These are phyloP conservation scores for Chlamydomonas sphaeroides DNA, from an alignment of 139 green algal species.

Conservation along the genomic window DNA sequence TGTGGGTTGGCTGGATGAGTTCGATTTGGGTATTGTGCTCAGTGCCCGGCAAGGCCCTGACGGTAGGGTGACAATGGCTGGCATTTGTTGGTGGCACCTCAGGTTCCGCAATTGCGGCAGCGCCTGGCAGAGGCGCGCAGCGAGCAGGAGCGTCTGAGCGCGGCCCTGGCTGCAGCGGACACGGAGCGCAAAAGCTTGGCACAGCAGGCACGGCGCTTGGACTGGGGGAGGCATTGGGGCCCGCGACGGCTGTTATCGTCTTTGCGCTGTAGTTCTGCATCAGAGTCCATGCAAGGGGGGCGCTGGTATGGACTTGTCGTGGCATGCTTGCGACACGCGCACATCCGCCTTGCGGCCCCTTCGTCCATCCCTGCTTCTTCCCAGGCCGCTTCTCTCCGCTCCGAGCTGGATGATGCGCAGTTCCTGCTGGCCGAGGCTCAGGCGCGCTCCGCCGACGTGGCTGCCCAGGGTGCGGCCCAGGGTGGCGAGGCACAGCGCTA, in stretches of 20 bases:
- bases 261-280: too few relatives aligned
- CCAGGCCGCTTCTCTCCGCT: too few relatives aligned
- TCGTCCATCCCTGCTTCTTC: too few relatives aligned
- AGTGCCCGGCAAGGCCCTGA: not conserved
- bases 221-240: too few relatives aligned
- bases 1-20: too few relatives aligned
- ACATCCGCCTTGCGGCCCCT: too few relatives aligned
- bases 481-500: constrained; percentile 1
- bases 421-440: constrained; percentile 40
- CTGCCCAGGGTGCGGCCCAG: not conserved
- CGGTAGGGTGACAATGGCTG: not conserved
- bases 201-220: constrained; percentile 2
- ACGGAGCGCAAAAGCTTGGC: not conserved
- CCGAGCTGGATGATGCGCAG: constrained; percentile 37
- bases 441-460: constrained; percentile 2
- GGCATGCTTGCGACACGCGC: too few relatives aligned
- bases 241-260: too few relatives aligned
- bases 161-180: not conserved
- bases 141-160: constrained; percentile 36
- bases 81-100: not conserved
- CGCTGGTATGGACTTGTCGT: too few relatives aligned
- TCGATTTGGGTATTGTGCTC: too few relatives aligned
- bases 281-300: too few relatives aligned
- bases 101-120: constrained; percentile 40
- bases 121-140: constrained; percentile 38